Conservation (phyloP, 1,284 basidiomycete genomes). For the Irpex lacteus region DNA sequence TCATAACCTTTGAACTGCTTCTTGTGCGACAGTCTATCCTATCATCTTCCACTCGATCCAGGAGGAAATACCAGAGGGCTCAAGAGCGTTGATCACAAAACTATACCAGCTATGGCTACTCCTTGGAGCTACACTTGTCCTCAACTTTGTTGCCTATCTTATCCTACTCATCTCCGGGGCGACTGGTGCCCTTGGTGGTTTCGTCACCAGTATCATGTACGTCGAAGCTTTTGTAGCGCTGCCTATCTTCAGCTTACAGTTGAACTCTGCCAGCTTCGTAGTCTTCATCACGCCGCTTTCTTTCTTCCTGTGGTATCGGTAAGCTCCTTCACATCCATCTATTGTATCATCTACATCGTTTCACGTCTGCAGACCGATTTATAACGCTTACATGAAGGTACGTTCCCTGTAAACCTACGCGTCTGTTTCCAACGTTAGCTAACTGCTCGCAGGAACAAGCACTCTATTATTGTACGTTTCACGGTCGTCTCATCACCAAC, state of each 20-base stretch:
- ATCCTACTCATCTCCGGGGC: slow-evolving; percentile 80
- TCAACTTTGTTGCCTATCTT: slow-evolving; percentile 93
- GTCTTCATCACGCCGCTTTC: slow-evolving; percentile 79
- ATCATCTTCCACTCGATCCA: slow-evolving; percentile 91
- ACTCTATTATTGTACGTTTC: slow-evolving; percentile 68
- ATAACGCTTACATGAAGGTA: slow-evolving; percentile 97
- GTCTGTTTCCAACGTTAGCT: neutral
- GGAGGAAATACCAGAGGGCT: slow-evolving; percentile 85
- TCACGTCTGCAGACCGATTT: slow-evolving; percentile 69
- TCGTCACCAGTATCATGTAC: slow-evolving; percentile 78
- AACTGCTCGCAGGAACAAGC: slow-evolving; percentile 67
- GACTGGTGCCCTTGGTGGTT: slow-evolving; percentile 75
- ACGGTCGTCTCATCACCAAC: neutral
- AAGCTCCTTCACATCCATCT: slow-evolving; percentile 19
- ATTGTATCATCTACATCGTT: slow-evolving; percentile 1
- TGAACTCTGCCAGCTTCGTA: slow-evolving; percentile 61
- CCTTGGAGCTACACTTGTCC: slow-evolving; percentile 71
- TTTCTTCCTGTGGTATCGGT: slow-evolving; percentile 93
- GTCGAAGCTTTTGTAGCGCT: slow-evolving; percentile 27
- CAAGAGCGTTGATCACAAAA: slow-evolving; percentile 77
- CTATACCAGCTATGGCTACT: slow-evolving; percentile 89
- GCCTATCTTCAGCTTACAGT: neutral
- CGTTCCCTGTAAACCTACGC: slow-evolving; percentile 21
- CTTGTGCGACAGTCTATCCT: slow-evolving; percentile 70
- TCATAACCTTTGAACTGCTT: neutral